Evolutionary conservation across 176 grass and related monocot genomes (phyloP), one percentile per base, ranked within the genome.

Genomic region (Rhipidocladum racemiflorum): DNA sequence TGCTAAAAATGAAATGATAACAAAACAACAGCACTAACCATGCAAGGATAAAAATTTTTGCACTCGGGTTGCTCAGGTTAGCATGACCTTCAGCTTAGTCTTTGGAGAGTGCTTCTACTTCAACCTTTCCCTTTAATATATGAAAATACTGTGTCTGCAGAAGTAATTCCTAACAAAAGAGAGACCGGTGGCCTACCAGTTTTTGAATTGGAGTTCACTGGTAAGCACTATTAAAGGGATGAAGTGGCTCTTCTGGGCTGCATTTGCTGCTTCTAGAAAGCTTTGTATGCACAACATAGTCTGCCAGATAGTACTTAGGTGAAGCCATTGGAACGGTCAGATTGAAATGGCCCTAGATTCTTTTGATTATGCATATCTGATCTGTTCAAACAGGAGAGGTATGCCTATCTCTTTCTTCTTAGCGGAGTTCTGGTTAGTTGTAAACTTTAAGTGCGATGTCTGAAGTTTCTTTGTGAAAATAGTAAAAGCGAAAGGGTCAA

Each of bases 211-310:
- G 91, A 87, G 63, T 90, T 25, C 42, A 39, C 56, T 83, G 36
- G 85, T 75, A 90, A 88, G 88, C 23, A 28, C n/a, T 60, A 27
- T 80, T 27, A 76, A 80, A 46, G 87, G 76, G 59, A 73, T 89
- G 83, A 84, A 79, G 77, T 43, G 86, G 48, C 82, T 94, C 32
- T 87, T 91, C 75, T 75, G 65, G 64, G 74, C 71, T 84, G 76
- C 80, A 34, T 91, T 87, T 75, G 76, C 87, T 35, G 36, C 76
- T 65, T 88, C 75, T 74, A 70, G 17, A 74, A 89, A 89, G 50
- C 72, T 91, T 44, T 84, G 84, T 82, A 44, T 87, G 35, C 24
- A 87, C 28, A 87, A 78, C 61, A 68, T 94, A 62, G 65, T 65
- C 34, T 82, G 78, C 30, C 79, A 76, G 80, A 91, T 32, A 59